Conservation (phyloP, 352 stramenopile genomes). For the Globisporangium megalacanthum region DNA sequence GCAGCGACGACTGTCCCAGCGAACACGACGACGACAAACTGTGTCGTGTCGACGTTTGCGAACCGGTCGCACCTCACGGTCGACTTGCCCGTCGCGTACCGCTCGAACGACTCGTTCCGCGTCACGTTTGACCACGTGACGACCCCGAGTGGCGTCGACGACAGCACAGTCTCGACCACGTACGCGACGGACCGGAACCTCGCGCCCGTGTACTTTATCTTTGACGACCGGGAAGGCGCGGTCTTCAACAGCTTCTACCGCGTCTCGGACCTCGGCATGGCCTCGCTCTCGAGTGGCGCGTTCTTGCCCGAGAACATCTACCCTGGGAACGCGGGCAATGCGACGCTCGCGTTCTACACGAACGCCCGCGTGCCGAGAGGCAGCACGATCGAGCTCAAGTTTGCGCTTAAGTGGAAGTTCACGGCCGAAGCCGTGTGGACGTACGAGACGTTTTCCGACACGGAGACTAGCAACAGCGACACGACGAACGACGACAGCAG, state of each 20-base stretch:
- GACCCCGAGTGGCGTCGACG: constrained; percentile 54
- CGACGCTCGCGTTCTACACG: constrained; percentile 72
- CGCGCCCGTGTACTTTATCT: constrained; percentile 70
- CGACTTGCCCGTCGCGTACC: constrained; percentile 44
- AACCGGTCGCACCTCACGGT: constrained; percentile 64
- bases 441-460: constrained; percentile 32
- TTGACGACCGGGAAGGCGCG: constrained; percentile 52
- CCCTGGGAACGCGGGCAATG: constrained; percentile 72
- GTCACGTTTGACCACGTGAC: constrained; percentile 61
- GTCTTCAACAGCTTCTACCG: constrained; percentile 70
- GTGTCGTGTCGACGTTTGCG: constrained; percentile 40
- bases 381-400: constrained; percentile 53
- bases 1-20: background rate
- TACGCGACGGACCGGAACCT: constrained; percentile 57
- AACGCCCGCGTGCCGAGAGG: constrained; percentile 43
- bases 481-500: background rate
- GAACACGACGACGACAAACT: constrained; percentile 25
- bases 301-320: constrained; percentile 85
- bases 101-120: constrained; percentile 53
- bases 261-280: constrained; percentile 34
- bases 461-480: background rate
- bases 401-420: constrained; percentile 62
- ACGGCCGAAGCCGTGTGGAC: constrained; percentile 38
- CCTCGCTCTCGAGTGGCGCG: constrained; percentile 55
- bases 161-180: constrained; percentile 23